Evolutionary conservation across 805 yeast species (phyloP).

Genomic region (Starmerella apicola): DNA sequence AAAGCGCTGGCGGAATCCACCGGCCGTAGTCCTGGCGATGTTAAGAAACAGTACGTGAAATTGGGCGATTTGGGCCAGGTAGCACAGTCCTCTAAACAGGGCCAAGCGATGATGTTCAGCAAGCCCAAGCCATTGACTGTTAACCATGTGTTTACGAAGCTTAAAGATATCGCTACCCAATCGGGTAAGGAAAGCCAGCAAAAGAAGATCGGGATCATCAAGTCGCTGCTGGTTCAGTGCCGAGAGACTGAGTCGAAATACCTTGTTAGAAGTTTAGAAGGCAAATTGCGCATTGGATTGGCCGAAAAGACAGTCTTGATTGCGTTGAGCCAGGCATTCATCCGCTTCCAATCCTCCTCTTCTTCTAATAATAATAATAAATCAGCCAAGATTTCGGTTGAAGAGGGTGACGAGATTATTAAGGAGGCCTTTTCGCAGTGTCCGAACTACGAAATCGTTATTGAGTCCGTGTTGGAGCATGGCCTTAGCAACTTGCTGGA

Average conservation of each 20-base stretch:
- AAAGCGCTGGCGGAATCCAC: constrained; percentile 85
- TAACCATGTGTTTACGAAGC: constrained; percentile 55
- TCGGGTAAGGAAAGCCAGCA: constrained; percentile 76
- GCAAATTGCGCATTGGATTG: constrained; percentile 81
- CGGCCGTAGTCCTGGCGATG: constrained; percentile 60
- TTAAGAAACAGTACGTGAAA: constrained; percentile 62
- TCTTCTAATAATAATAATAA: background rate
- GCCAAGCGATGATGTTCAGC: constrained; percentile 78
- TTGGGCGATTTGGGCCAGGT: constrained; percentile 86
- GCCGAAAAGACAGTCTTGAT: constrained; percentile 87
- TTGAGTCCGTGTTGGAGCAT: constrained; percentile 47
- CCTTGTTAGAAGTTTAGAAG: constrained; percentile 79
- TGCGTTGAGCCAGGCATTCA: constrained; percentile 73
- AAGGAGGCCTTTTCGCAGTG: constrained; percentile 80
- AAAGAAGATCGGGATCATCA: constrained; percentile 65
- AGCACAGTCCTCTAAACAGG: constrained; percentile 70
- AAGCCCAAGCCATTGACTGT: constrained; percentile 74
- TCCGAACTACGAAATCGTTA: constrained; percentile 78
- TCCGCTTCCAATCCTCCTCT: constrained; percentile 40
- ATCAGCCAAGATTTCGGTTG: constrained; percentile 19
- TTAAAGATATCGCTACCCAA: constrained; percentile 63
- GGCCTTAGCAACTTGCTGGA: constrained; percentile 59
- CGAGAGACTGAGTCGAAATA: constrained; percentile 81
- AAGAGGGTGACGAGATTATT: constrained; percentile 34
- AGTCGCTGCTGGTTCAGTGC: constrained; percentile 74